Conservation (phyloP, 1,284 basidiomycete species). For the Apiotrichum veenhuisii region DNA sequence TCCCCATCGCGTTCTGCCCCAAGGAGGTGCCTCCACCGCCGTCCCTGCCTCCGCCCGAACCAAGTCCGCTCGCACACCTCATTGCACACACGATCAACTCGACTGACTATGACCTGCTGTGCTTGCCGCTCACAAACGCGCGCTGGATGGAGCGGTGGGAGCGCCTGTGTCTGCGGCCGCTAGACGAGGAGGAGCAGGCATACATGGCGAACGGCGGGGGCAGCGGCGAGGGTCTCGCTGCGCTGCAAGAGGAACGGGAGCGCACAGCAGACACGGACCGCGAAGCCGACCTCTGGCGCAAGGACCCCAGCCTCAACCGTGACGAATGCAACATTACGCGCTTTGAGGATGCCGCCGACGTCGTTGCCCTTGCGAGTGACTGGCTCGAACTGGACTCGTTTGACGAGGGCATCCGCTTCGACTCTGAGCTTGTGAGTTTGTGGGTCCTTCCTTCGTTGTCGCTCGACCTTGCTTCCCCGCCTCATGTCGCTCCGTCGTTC, state of each 20-base stretch:
- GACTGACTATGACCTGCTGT: slow-evolving; percentile 58
- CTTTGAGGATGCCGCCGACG: slow-evolving; percentile 80
- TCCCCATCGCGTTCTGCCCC: slow-evolving; percentile 34
- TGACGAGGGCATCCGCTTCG: slow-evolving; percentile 92
- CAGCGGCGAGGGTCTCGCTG: slow-evolving; percentile 2
- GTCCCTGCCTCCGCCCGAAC: slow-evolving; percentile 29
- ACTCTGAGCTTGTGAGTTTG: slow-evolving; percentile 80
- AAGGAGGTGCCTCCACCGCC: slow-evolving; percentile 33
- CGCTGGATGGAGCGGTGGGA: slow-evolving; percentile 86
- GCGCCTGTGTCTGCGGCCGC: slow-evolving; percentile 67
- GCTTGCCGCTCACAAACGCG: slow-evolving; percentile 79
- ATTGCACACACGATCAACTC: slow-evolving; percentile 36
- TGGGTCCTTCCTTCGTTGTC: not conserved
- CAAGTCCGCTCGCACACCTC: slow-evolving; percentile 38
- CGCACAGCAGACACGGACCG: slow-evolving; percentile 54
- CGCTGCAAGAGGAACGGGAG: slow-evolving; percentile 2
- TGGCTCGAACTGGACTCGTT: slow-evolving; percentile 94
- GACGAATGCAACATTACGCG: slow-evolving; percentile 86
- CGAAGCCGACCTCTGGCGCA: slow-evolving; percentile 84
- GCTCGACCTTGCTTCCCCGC: no score
- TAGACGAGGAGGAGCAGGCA: slow-evolving; percentile 56
- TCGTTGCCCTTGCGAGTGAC: slow-evolving; percentile 75
- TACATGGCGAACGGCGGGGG: slow-evolving; percentile 9
- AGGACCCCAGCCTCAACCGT: slow-evolving; percentile 68
- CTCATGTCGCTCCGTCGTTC: no score